phyloP scores from a whole-genome alignment of 139 green algal genomes.

The Chlamydomonas urium region DNA sequence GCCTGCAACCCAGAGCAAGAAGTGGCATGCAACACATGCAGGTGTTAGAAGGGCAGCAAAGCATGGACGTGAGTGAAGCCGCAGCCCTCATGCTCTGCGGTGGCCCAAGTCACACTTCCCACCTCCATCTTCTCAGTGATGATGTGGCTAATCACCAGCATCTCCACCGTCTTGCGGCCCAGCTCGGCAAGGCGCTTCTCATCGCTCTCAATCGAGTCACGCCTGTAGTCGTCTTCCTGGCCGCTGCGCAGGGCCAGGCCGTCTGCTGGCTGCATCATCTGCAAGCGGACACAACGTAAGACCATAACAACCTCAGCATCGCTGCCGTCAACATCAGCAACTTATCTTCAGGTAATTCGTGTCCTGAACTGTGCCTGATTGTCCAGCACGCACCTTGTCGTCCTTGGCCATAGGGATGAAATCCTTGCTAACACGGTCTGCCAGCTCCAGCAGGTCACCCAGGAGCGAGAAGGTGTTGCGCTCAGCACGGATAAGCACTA shows the following conservation, averaged over 20 bases:
- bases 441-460: conserved; percentile 52
- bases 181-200: conserved; percentile 89
- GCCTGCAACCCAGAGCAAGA: conserved; percentile 41
- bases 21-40: background rate
- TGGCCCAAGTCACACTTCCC: too few relatives aligned
- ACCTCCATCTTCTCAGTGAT: conserved; percentile 70
- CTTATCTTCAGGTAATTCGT: too few relatives aligned
- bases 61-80: too few relatives aligned
- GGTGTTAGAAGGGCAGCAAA: background rate
- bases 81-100: too few relatives aligned
- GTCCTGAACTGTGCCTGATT: too few relatives aligned
- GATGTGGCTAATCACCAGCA: conserved; percentile 85
- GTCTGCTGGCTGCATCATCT: conserved; percentile 30
- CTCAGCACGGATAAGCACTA: conserved; percentile 47
- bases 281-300: too few relatives aligned
- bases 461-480: conserved; percentile 50
- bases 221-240: conserved; percentile 53
- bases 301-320: too few relatives aligned
- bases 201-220: conserved; percentile 82
- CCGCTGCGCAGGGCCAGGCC: conserved; percentile 45
- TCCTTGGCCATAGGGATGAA: conserved; percentile 58
- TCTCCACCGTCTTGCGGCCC: conserved; percentile 83
- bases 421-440: conserved; percentile 49
- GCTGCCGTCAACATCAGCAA: too few relatives aligned
- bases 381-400: conserved; percentile 44